Conservation (phyloP, 2,329 filamentous ascomycete species). For the Scopulariopsis brevicaulis region DNA sequence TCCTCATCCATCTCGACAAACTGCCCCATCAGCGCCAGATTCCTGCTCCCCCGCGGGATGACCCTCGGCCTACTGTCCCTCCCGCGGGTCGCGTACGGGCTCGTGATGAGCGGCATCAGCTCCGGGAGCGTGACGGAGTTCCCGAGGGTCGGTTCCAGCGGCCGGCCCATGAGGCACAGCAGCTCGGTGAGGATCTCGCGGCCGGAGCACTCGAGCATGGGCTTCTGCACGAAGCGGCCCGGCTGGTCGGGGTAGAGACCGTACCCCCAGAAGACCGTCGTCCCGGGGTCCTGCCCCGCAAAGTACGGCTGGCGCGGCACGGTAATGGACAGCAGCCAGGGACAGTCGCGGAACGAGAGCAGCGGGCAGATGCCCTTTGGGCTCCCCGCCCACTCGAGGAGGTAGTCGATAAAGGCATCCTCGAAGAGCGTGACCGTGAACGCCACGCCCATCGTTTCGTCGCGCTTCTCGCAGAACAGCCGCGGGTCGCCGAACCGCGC, state of each 20-base stretch:
- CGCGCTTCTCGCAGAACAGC: conserved; percentile 22
- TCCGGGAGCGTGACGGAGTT: conserved; percentile 15
- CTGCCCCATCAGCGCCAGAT: conserved; percentile 26
- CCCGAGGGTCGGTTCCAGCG: conserved; percentile 11
- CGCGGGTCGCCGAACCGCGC: conserved; percentile 17
- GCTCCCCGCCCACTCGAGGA: conserved; percentile 10
- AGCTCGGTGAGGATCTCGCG: conserved; percentile 25
- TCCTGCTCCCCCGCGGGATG: conserved; percentile 21
- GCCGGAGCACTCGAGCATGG: conserved; percentile 26
- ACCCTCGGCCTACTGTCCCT: conserved; percentile 23
- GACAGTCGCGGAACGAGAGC: conserved; percentile 20
- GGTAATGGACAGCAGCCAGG: conserved; percentile 26
- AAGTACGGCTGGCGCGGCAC: conserved; percentile 29
- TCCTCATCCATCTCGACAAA: conserved; percentile 27
- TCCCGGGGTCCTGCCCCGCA: conserved; percentile 18
- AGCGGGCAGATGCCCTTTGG: conserved; percentile 16
- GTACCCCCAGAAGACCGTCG: conserved; percentile 26
- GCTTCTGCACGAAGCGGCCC: conserved; percentile 24
- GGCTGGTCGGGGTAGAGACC: conserved; percentile 21
- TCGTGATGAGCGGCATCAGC: conserved; percentile 26
- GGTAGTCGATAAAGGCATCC: conserved; percentile 14
- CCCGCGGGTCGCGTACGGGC: conserved; percentile 21
- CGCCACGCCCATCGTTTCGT: conserved; percentile 23
- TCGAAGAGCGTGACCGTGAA: conserved; percentile 26
- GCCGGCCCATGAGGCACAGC: conserved; percentile 23